A percentile compares a stretch with the other conserved stretches of the same genome.
Conservation (phyloP, 441 rosid genomes). For the Brassica balearica region DNA sequence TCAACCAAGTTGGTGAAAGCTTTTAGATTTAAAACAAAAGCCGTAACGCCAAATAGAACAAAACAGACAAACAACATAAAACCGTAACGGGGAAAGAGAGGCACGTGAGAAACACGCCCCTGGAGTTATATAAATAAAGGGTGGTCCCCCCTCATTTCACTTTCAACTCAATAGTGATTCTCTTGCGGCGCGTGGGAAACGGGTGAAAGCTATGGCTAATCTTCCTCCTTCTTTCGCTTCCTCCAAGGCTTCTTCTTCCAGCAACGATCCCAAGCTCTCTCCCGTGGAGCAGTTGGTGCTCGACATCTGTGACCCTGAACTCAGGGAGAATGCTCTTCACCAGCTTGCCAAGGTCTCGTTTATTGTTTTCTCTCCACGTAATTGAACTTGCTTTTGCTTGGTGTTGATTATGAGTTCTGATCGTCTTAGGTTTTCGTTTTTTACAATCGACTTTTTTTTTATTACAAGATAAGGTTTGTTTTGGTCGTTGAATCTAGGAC, state of each 20-base stretch:
- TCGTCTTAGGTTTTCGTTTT: conserved; percentile 21
- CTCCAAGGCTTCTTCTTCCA: conserved; percentile 58
- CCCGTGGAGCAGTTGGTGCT: conserved; percentile 83
- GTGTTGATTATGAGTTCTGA: not conserved
- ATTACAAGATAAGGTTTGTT: not conserved
- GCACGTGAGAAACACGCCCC: conserved; percentile 26
- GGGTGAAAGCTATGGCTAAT: conserved; percentile 41
- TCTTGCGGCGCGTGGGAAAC: conserved; percentile 32
- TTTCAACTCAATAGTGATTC: not conserved
- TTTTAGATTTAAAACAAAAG: not conserved
- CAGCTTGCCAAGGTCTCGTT: conserved; percentile 78
- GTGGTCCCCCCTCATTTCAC: not conserved
- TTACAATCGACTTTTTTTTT: not conserved
- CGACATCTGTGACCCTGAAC: conserved; percentile 81
- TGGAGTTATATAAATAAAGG: conserved; percentile 27
- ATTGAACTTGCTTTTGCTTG: not conserved
- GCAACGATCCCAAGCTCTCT: conserved; percentile 70
- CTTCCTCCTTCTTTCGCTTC: conserved; percentile 38
- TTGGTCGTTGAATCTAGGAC: conserved; percentile 10
- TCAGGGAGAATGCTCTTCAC: conserved; percentile 85
- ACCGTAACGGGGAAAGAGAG: conserved; percentile 10
- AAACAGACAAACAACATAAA: not conserved
- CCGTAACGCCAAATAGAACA: conserved; percentile 11
- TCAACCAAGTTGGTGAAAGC: not conserved
- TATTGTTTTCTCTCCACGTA: not conserved